Base-by-base conservation (phyloP, 495 filamentous ascomycete species). In the Glarea lozoyensis region DNA sequence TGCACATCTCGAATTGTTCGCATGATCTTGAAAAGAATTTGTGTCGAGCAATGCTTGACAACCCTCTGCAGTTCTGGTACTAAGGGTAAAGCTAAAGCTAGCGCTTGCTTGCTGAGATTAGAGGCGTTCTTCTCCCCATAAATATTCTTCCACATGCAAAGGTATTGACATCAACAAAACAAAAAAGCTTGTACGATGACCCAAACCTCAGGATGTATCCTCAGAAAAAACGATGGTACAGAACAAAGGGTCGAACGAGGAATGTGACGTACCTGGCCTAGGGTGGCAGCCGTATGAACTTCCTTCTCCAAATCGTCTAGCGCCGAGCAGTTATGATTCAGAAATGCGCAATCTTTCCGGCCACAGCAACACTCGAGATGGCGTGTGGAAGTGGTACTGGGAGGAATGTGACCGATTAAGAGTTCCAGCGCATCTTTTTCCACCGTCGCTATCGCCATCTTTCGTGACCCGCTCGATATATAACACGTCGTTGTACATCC, bases 251-350 rank as follows among this genome's bases (percentile, higher is more conserved):
- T 31, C 27, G 47, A 21, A 47, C 2, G 24, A 41, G 38, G 35
- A 49, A 49, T 34, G 30, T 32, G 40, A 70, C 73, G 44, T 64
- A 93, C 90, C 84, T 95, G 84, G 35, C 90, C 90, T 58, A 96
- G 72, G 47, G 80, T 71, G 24, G 88, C 90, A 10, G 90, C 90
- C 19, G 76, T 84, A 44, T 76, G 75, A 11, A 95, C 82, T 64
- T 96, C 85, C 50, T 79, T 80, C 63, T 98, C 89, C 48, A 96
- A 66, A 40, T 79, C 81, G 54, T 82, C 74, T 16, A 95, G 70
- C 30, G 86, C 78, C n/a, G 69, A 67, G 61, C 81, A 76, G 59
- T 86, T 93, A 55, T 87, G 76, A 60, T 74, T 78, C 42, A 90
- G 71, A 58, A 82, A 86, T 48, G 81, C 77, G 57, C 90, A 97